These are phyloP conservation scores for Lentinula novae-zelandiae DNA, from an alignment of 1,284 basidiomycete genomes.

Conservation along the genomic window DNA sequence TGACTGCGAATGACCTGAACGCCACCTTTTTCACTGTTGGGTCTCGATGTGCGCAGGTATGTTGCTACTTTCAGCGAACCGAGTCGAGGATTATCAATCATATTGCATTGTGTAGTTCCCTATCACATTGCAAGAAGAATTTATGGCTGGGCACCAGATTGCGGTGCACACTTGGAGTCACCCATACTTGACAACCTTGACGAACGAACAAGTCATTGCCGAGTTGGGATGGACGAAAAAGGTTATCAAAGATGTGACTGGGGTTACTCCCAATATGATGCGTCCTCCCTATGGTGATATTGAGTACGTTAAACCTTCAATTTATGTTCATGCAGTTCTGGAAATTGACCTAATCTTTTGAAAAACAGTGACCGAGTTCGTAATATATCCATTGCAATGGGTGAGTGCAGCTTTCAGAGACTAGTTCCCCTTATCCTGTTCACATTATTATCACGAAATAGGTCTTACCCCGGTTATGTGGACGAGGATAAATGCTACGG, in stretches of 20 bases:
- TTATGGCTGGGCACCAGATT: slow-evolving; percentile 69
- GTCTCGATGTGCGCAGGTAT: slow-evolving; percentile 52
- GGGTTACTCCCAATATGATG: slow-evolving; percentile 66
- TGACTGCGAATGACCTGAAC: slow-evolving; percentile 65
- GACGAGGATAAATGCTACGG: slow-evolving; percentile 54
- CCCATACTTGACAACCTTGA: slow-evolving; percentile 64
- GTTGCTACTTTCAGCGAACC: slow-evolving; percentile 59
- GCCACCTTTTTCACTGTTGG: slow-evolving; percentile 89
- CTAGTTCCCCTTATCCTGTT: neutral
- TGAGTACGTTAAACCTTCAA: slow-evolving; percentile 36
- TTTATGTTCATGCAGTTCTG: slow-evolving; percentile 8
- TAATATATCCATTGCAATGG: slow-evolving; percentile 70
- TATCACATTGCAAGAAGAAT: slow-evolving; percentile 55
- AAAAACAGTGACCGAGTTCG: slow-evolving; percentile 71
- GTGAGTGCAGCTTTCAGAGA: neutral
- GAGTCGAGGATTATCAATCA: neutral
- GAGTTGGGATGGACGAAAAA: slow-evolving; percentile 88
- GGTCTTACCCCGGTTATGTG: slow-evolving; percentile 62
- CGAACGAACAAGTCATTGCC: slow-evolving; percentile 83
- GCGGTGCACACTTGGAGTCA: slow-evolving; percentile 72
- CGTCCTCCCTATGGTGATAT: slow-evolving; percentile 54
- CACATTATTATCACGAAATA: neutral
- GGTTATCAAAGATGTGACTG: slow-evolving; percentile 75
- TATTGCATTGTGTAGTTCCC: slow-evolving; percentile 4
- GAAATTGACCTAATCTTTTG: neutral